phyloP scores from a whole-genome alignment of 441 rosid genomes.

The Erodium moschatum region DNA sequence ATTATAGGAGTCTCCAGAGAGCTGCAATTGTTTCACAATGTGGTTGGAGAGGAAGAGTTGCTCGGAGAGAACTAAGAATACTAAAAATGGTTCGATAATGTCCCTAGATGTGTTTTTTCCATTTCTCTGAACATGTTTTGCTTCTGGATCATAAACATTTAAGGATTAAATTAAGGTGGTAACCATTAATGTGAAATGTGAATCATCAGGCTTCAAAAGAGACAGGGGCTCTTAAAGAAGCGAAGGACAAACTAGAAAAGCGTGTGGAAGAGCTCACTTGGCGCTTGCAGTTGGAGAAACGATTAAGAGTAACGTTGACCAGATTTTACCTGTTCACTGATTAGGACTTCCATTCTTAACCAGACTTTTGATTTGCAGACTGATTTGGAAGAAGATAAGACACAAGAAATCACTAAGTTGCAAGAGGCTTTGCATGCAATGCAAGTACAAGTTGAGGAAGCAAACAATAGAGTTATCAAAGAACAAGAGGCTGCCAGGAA shows the following conservation, averaged over 20 bases:
- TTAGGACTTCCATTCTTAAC: slow-evolving; percentile 17
- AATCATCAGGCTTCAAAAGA: slow-evolving; percentile 83
- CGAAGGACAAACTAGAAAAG: slow-evolving; percentile 93
- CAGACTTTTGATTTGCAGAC: slow-evolving; percentile 40
- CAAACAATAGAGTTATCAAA: slow-evolving; percentile 56
- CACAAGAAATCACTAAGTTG: slow-evolving; percentile 75
- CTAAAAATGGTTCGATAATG: slow-evolving; percentile 72
- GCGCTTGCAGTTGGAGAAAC: slow-evolving; percentile 94
- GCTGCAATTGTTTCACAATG: slow-evolving; percentile 84
- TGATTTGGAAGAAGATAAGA: slow-evolving; percentile 89
- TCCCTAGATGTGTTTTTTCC: slow-evolving; percentile 21
- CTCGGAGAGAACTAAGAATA: slow-evolving; percentile 83
- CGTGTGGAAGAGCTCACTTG: slow-evolving; percentile 98
- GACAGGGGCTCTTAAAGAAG: slow-evolving; percentile 97
- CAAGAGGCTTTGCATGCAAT: slow-evolving; percentile 61
- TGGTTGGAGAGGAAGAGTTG: slow-evolving; percentile 94
- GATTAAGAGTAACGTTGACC: too few relatives aligned
- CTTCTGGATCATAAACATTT: slow-evolving; percentile 8
- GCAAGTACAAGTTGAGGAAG: slow-evolving; percentile 69
- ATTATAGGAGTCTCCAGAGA: slow-evolving; percentile 71
- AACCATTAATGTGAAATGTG: slow-evolving; percentile 8
- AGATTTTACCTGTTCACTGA: background rate
- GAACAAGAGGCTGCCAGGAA: slow-evolving; percentile 79
- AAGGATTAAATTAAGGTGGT: slow-evolving; percentile 19
- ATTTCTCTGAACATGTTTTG: slow-evolving; percentile 11